Evolutionary conservation across 441 rosid species (phyloP), one percentile per base, ranked within the genome.

Genomic region (Brassica hybrid): DNA sequence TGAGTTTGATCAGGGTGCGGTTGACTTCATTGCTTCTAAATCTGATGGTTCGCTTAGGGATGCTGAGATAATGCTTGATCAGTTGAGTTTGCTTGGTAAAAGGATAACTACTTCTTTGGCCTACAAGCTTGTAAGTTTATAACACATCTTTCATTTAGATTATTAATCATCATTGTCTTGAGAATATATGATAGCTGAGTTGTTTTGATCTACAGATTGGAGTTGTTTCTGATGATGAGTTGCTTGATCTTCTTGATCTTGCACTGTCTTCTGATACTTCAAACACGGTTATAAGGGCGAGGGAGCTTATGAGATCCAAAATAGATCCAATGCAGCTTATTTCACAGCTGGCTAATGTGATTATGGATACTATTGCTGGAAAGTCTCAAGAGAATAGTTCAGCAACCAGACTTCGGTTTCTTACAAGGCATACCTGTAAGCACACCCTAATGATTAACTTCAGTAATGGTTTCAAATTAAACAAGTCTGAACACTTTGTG

Each of bases 61-160:
- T 85, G 98, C 95, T 34, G 97, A 92, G 83, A 94, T 88, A 80
- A 88, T 94, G 96, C 94, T 91, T 60, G 97, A 92, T 79, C 98
- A 94, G 83, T 82, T 94, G 56, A 91, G 97, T 81, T 86, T 92
- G 72, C 94, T 94, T 41, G 96, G 98, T 57, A 90, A 85, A 88
- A 88, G 84, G 71, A 86, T 91, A 45, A 91, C 96, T 4, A 76
- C 86, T 72, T 77, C 94, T 75, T 70, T 89, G 86, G 93, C 88
- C 38, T 87, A 90, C 71, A 97, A 92, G 81, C 95, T 94, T 21
- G 98, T 94, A 65, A 90, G 96, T 88, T 64, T 6, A 4, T 27
- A 27, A n/a, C 56, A 18, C 75, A 68, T 54, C 72, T 32, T 57
- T 69, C 1, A n/a, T 41, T 43, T 12, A 43, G 50, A 12, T 43